phyloP scores from a whole-genome alignment of 2,329 filamentous ascomycete genomes.

The Trichoderma aggressivum region DNA sequence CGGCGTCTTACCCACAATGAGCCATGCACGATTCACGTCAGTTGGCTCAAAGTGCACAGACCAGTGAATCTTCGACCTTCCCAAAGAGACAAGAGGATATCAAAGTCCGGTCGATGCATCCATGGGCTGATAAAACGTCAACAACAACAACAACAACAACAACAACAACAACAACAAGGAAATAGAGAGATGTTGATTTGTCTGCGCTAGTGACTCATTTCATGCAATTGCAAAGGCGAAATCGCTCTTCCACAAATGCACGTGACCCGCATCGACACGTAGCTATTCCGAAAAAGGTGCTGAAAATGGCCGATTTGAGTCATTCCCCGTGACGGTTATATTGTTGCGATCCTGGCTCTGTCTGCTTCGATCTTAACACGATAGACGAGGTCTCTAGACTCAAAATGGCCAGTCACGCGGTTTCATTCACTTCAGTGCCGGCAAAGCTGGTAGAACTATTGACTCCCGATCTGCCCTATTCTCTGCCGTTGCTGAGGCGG shows the following conservation, averaged over 20 bases:
- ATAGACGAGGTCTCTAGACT: background rate
- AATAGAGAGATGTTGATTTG: background rate
- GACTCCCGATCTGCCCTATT: conserved; percentile 50
- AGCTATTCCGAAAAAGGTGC: background rate
- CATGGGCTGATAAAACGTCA: background rate
- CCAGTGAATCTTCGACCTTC: background rate
- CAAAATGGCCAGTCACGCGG: conserved; percentile 8
- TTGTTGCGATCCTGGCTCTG: background rate
- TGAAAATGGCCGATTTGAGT: background rate
- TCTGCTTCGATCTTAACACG: background rate
- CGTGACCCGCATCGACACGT: background rate
- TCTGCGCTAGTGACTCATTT: background rate
- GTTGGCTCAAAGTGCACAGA: background rate
- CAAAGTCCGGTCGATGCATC: background rate
- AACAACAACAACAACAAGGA: background rate
- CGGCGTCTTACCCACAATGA: background rate
- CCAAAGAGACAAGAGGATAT: background rate
- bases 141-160: background rate
- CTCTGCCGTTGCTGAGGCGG: conserved; percentile 59
- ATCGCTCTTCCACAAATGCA: background rate
- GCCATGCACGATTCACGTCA: background rate
- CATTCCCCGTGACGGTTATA: background rate
- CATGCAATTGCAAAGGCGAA: background rate
- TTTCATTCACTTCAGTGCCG: conserved; percentile 32
- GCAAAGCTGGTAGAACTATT: conserved; percentile 47